These are phyloP conservation scores for Penicillium sp. DNA, from an alignment of 2,329 filamentous ascomycete species.

Conservation along the genomic window DNA sequence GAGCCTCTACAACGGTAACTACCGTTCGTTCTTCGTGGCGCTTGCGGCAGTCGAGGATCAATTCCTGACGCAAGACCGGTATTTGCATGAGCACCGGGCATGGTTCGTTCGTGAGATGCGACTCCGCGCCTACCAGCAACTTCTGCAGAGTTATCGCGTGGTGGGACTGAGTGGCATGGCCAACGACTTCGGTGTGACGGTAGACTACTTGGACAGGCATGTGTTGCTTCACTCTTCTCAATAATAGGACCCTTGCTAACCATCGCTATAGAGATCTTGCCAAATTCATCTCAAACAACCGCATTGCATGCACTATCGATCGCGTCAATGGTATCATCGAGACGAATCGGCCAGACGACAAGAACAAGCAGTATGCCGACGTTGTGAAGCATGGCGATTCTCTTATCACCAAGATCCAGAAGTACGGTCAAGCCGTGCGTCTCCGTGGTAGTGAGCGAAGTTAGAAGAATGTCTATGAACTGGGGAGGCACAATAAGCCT, in stretches of 20 bases:
- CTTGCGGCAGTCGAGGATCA: constrained; percentile 86
- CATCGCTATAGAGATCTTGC: constrained; percentile 69
- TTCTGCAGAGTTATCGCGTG: constrained; percentile 94
- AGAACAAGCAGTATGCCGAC: constrained; percentile 99
- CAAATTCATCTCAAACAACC: constrained; percentile 91
- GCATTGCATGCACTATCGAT: constrained; percentile 95
- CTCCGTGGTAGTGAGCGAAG: constrained; percentile 91
- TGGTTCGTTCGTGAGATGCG: constrained; percentile 99
- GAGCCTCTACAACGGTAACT: constrained; percentile 89
- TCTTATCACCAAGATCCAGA: constrained; percentile 97
- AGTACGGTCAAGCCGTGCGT: constrained; percentile 95
- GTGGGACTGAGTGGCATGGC: constrained; percentile 98
- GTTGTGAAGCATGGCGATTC: constrained; percentile 97
- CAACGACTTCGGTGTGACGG: constrained; percentile 90
- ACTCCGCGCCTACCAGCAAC: constrained; percentile 89
- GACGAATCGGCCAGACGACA: constrained; percentile 95
- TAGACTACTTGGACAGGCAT: constrained; percentile 92
- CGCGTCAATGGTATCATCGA: constrained; percentile 95
- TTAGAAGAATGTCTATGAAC: constrained; percentile 38
- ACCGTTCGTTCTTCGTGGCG: constrained; percentile 88
- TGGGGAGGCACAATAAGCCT: constrained; percentile 6
- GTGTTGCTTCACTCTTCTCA: constrained; percentile 26
- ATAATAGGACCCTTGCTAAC: constrained; percentile 10
- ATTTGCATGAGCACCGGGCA: constrained; percentile 89
- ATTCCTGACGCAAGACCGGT: constrained; percentile 90